phyloP scores from a whole-genome alignment of 2,329 filamentous ascomycete species.

The Penicillium sp. region DNA sequence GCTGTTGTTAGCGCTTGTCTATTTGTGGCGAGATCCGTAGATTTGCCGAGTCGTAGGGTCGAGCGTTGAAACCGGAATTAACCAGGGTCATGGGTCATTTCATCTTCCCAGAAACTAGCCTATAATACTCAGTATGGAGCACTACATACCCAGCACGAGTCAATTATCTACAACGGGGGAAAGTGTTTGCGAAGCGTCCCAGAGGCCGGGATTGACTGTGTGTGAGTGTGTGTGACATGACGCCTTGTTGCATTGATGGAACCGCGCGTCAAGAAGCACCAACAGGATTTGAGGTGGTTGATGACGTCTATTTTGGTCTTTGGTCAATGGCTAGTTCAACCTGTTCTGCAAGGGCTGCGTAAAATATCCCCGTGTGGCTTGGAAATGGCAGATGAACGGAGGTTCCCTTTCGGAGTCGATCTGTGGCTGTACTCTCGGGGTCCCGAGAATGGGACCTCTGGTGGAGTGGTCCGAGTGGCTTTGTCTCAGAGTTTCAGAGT shows the following conservation, averaged over 20 bases:
- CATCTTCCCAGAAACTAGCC: background rate
- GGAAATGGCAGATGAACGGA: background rate
- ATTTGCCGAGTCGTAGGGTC: slow-evolving; percentile 1
- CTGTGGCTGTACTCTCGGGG: slow-evolving; percentile 6
- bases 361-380: background rate
- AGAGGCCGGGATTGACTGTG: background rate
- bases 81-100: slow-evolving; percentile 1
- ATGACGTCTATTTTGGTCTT: background rate
- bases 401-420: background rate
- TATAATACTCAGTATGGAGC: background rate
- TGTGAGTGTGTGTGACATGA: background rate
- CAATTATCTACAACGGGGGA: no score
- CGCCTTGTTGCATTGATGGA: background rate
- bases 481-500: background rate
- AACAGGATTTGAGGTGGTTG: background rate
- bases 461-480: slow-evolving; percentile 1
- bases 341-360: background rate
- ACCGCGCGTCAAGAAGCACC: background rate
- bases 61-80: slow-evolving; percentile 1
- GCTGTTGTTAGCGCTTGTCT: background rate
- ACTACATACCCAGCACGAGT: no score
- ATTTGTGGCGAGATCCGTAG: background rate
- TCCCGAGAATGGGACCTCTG: background rate
- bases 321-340: background rate
- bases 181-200: background rate